phyloP scores from a whole-genome alignment of 2,329 filamentous ascomycete species.

The Fusarium devonianum region DNA sequence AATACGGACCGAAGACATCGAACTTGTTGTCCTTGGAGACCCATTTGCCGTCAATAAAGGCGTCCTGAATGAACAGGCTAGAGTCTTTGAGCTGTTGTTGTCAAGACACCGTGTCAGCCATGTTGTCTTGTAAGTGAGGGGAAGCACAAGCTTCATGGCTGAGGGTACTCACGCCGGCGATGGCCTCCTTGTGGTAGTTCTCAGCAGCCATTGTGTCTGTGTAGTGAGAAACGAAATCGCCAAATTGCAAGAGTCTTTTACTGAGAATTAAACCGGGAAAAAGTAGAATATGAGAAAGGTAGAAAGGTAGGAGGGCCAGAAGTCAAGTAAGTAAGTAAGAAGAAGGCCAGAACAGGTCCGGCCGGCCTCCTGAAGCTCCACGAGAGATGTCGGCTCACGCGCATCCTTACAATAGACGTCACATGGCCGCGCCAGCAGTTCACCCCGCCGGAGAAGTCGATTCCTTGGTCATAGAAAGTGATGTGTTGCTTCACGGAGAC shows the following conservation, averaged over 20 bases:
- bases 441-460: conserved; percentile 27
- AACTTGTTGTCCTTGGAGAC: conserved; percentile 42
- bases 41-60: conserved; percentile 42
- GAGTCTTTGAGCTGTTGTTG: conserved; percentile 37
- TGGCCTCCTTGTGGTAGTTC: conserved; percentile 41
- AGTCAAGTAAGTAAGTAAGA: background rate
- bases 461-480: conserved; percentile 8
- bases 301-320: background rate
- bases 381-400: conserved; percentile 9
- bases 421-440: conserved; percentile 34
- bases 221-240: conserved; percentile 12
- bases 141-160: conserved; percentile 22
- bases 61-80: conserved; percentile 42
- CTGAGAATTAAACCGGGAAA: background rate
- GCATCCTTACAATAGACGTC: conserved; percentile 29
- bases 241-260: conserved; percentile 10
- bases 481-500: conserved; percentile 3
- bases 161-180: conserved; percentile 37
- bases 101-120: conserved; percentile 19
- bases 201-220: conserved; percentile 37
- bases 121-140: background rate
- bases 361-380: conserved; percentile 23
- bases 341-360: conserved; percentile 9
- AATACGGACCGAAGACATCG: conserved; percentile 39
- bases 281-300: conserved; percentile 3